phyloP scores from a whole-genome alignment of 768 basidiomycete species.

The Podaxis mareebaensis region DNA sequence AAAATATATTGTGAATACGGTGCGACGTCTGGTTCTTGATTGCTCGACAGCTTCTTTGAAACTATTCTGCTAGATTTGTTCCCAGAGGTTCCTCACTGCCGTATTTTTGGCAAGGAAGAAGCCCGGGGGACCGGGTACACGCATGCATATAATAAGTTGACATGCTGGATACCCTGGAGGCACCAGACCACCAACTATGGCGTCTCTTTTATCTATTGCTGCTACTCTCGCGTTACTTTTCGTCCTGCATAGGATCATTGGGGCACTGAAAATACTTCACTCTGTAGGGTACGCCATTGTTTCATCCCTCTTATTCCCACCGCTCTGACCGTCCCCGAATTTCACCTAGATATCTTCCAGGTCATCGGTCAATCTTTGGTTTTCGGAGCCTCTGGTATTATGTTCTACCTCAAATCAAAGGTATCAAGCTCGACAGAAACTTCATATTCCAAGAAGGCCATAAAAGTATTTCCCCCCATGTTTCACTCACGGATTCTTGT shows the following conservation, averaged over 20 bases:
- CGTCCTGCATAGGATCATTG: constrained; percentile 8
- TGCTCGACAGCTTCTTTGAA: too few species aligned
- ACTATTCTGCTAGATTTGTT: background rate
- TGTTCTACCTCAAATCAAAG: constrained; percentile 28
- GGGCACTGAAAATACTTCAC: constrained; percentile 8
- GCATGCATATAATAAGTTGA: too few species aligned
- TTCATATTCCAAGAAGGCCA: constrained; percentile 31
- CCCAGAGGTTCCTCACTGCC: background rate
- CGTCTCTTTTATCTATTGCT: constrained; percentile 4
- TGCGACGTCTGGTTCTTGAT: background rate
- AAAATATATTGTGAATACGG: background rate
- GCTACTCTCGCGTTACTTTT: constrained; percentile 2
- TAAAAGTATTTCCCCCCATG: constrained; percentile 23
- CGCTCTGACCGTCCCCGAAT: background rate
- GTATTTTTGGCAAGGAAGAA: background rate
- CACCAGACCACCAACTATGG: background rate
- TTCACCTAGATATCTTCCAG: constrained; percentile 32
- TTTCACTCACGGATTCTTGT: constrained; percentile 18
- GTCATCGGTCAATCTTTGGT: constrained; percentile 30
- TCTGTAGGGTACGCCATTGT: constrained; percentile 29
- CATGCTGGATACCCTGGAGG: background rate
- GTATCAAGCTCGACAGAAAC: constrained; percentile 33
- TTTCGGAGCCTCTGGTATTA: constrained; percentile 25
- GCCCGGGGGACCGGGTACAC: too few species aligned
- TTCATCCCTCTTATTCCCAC: background rate